A percentile compares a stretch with the other conserved stretches of the same genome.
phyloP scores from a whole-genome alignment of 129 eudicot species.

The Chrysanthemum seticuspe region DNA sequence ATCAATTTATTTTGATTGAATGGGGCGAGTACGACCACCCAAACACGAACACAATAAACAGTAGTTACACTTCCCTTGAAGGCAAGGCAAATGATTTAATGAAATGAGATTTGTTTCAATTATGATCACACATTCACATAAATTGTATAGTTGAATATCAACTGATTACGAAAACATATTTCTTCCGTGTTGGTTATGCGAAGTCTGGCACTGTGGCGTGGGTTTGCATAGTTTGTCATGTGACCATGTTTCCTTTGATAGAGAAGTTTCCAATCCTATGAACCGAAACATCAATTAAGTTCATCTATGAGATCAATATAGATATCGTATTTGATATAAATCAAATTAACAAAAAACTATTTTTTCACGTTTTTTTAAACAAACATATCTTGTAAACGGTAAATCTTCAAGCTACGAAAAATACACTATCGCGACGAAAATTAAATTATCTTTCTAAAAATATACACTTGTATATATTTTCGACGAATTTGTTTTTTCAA shows the following conservation, averaged over 20 bases:
- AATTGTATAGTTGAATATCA: background rate
- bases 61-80: constrained; percentile 30
- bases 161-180: background rate
- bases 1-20: constrained; percentile 5
- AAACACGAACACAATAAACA: constrained; percentile 11
- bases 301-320: background rate
- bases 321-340: too few species aligned
- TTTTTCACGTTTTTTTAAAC: too few species aligned
- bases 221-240: constrained; percentile 21
- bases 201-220: background rate
- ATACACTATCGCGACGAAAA: too few species aligned
- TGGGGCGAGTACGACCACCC: background rate
- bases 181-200: background rate
- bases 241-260: constrained; percentile 25
- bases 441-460: too few species aligned
- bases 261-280: background rate
- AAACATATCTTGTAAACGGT: too few species aligned
- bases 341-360: too few species aligned
- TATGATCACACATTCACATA: constrained; percentile 13
- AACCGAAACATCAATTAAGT: background rate
- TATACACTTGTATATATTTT: too few species aligned
- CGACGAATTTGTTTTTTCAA: too few species aligned
- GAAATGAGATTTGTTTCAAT: constrained; percentile 25
- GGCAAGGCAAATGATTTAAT: constrained; percentile 29
- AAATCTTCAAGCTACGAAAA: too few species aligned